Evolutionary conservation across 2,329 filamentous ascomycete genomes (phyloP), one percentile per base, ranked within the genome.

Genomic region (Sclerotinia spermophila): DNA sequence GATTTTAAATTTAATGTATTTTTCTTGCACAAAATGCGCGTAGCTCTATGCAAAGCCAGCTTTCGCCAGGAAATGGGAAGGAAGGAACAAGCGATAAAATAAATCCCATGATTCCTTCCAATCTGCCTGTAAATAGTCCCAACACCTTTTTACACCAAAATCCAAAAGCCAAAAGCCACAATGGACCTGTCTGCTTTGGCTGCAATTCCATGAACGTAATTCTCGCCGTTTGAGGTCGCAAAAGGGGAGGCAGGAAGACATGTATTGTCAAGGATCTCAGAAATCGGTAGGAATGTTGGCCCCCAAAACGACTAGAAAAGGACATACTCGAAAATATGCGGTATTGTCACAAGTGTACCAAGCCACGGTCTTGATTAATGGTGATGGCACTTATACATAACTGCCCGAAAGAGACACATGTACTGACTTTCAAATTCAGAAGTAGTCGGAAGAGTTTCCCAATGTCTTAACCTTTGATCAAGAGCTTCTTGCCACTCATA

Each of bases 401-500:
- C 1, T 21, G 27, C 2, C 27, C 4, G 7, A 24, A 15, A 8
- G 19, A 33, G 7, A 30, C 17, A 13, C 17, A 33, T 1, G 27
- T 44, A 15, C 1, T 24, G 5, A 56, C 0, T 6, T 81, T 73
- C 86, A 72, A 83, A 85, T 82, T 85, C 85, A 15, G 84, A 86
- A 3, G 90, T 85, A 7, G 85, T 86, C 5, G 90, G 90, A 7
- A 88, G 82, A 1, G 81, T 80, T 15, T 86, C 81, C 91, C 91
- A 93, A 77, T 93, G 89, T 69, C 87, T 81, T 72, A 93, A 81
- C 88, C 93, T 88, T 69, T 86, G 86, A 48, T 85, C 81, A 38
- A 93, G 81, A 1, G 90, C 91, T 73, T 82, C 82, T 42, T 83
- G 86, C 91, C 91, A 93, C 79, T 93, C 90, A 35, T 82, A 83